These are phyloP conservation scores for Monosporozyma servazzii DNA, from an alignment of 805 yeast genomes.

Conservation along the genomic window DNA sequence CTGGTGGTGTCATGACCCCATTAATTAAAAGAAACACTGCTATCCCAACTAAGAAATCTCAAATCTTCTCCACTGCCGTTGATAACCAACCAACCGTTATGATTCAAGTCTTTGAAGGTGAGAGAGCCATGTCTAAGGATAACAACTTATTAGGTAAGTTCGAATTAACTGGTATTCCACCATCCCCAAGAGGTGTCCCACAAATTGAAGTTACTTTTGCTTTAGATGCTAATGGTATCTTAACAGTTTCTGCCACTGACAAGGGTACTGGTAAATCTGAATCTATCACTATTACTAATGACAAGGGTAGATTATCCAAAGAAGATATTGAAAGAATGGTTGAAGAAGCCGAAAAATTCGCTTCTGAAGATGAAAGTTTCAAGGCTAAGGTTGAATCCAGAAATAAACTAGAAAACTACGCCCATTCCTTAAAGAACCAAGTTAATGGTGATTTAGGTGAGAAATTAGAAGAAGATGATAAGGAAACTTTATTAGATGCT, in stretches of 20 bases:
- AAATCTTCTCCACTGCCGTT: conserved; percentile 90
- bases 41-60: conserved; percentile 91
- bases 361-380: conserved; percentile 79
- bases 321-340: conserved; percentile 97
- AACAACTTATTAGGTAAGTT: conserved; percentile 94
- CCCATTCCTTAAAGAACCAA: conserved; percentile 71
- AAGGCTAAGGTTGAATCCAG: conserved; percentile 82
- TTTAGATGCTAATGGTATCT: conserved; percentile 93
- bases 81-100: conserved; percentile 94
- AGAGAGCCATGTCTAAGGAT: conserved; percentile 89
- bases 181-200: conserved; percentile 98
- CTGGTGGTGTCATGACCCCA: conserved; percentile 97
- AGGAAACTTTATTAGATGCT: conserved; percentile 81
- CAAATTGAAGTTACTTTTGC: conserved; percentile 97
- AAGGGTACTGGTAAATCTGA: conserved; percentile 92
- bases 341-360: conserved; percentile 90
- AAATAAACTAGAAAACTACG: conserved; percentile 82
- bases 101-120: conserved; percentile 94
- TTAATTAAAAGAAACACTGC: conserved; percentile 91
- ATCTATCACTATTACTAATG: conserved; percentile 85
- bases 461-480: conserved; percentile 82
- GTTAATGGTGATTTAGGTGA: conserved; percentile 56
- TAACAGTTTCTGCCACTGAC: conserved; percentile 88
- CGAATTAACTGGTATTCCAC: conserved; percentile 94
- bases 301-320: conserved; percentile 86